phyloP scores from a whole-genome alignment of 306 rosid genomes.

The Comarum palustre region DNA sequence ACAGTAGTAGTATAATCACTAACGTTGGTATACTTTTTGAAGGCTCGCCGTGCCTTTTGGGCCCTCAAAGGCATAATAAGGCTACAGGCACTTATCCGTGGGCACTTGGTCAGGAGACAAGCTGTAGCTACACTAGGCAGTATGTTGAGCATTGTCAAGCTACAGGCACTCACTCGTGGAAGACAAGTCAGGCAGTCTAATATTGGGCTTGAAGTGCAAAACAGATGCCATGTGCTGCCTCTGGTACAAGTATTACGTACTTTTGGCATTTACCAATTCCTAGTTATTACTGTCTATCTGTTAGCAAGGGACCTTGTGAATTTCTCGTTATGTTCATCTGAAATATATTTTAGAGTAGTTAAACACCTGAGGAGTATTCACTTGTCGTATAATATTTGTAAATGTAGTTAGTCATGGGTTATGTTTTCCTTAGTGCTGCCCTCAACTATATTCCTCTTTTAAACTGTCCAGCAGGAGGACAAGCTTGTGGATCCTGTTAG shows the following conservation, averaged over 20 bases:
- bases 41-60: conserved; percentile 97
- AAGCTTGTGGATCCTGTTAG: conserved; percentile 39
- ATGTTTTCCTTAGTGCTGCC: not conserved
- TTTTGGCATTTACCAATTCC: not conserved
- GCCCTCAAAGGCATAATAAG: conserved; percentile 98
- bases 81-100: conserved; percentile 98
- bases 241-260: conserved; percentile 40
- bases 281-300: not conserved
- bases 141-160: conserved; percentile 82
- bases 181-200: conserved; percentile 59
- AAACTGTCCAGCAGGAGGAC: conserved; percentile 49
- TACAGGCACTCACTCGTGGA: conserved; percentile 83
- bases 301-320: not conserved
- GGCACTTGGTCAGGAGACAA: conserved; percentile 97
- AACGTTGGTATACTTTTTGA: conserved; percentile 36
- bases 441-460: conserved; percentile 21
- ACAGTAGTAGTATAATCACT: conserved; percentile 27
- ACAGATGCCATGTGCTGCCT: conserved; percentile 36
- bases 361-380: not conserved
- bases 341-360: not conserved
- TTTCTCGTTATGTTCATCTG: not conserved
- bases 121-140: conserved; percentile 81
- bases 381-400: not conserved
- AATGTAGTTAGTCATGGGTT: not conserved
- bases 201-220: conserved; percentile 63